Conservation (phyloP, 768 basidiomycete genomes). For the Mycena filopes region DNA sequence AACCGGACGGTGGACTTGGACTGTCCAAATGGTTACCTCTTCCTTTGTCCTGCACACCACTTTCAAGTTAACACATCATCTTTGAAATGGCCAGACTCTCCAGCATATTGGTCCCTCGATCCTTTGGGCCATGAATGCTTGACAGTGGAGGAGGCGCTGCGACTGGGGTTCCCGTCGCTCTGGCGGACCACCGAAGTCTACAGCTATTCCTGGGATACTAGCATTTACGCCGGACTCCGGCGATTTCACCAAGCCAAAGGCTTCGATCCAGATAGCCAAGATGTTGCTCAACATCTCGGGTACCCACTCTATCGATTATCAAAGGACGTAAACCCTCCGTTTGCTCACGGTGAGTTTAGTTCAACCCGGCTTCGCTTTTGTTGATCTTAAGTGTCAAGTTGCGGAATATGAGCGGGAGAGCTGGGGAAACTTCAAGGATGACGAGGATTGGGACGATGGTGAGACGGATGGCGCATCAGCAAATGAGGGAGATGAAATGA, state of each 20-base stretch:
- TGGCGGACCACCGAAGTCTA: not conserved
- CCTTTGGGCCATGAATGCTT: not conserved
- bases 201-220: not conserved
- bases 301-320: too few relatives aligned
- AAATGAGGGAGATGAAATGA: too few relatives aligned
- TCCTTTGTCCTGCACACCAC: not conserved
- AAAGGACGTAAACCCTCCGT: too few relatives aligned
- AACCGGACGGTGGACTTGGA: not conserved
- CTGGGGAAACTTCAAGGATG: too few relatives aligned
- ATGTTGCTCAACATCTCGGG: not conserved
- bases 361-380: too few relatives aligned
- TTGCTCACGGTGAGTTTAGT: too few relatives aligned
- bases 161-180: not conserved
- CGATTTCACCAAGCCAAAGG: not conserved
- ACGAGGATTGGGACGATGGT: too few relatives aligned
- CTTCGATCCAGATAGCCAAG: not conserved
- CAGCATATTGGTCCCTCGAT: constrained; percentile 13
- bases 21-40: not conserved
- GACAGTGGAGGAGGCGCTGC: not conserved
- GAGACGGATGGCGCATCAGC: too few relatives aligned
- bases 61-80: not conserved
- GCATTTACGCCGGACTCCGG: not conserved
- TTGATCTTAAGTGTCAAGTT: not conserved
- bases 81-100: not conserved
- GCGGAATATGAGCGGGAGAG: too few relatives aligned